Base-by-base conservation (phyloP, 1,139 yeast species). In the Pichia kudriavzevii region DNA sequence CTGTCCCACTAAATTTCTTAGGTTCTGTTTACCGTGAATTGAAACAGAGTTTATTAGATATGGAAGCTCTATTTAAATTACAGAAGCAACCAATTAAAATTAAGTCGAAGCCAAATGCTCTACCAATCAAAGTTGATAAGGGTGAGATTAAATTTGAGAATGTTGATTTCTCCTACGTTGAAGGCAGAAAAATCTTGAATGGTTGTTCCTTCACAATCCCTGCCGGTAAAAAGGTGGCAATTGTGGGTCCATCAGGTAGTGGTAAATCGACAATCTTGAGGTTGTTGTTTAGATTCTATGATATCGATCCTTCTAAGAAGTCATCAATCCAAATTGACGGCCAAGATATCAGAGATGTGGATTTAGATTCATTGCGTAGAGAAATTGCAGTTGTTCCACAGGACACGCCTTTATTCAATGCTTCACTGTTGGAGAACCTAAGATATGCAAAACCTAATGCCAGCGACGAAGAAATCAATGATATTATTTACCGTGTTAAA, bases 11-110 rank as follows among this genome's bases (percentile, higher is more conserved):
- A 44, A 91, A 91, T 58, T 91, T 91, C 59, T 61, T 93, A 43
- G 98, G 98, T 1, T 82, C 95, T 4, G 98, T 91, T 12, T 91
- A 91, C 58, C 70, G 96, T 52, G 99, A 93, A 55, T 67, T 91
- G 56, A 84, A 88, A 51, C 98, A 93, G 57, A 81, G 95, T 3
- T 65, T 88, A 45, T 66, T 87, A 37, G 96, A 88, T 56, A 88
- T 88, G 96, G 96, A 87, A 56, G 76, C 93, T 15, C 63, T 88
- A 39, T 88, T 87, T 61, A 79, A 80, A 48, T 64, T 87, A 36
- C 95, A 87, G 55, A 79, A 76, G 45, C 78, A 82, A 46, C 75
- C 80, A 34, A 70, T 91, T 24, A 66, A 64, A 39, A 79, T 91
- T 42, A 63, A 67, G 44, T 84, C 81, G 39, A 59, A 63, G 14